Percentiles rank a stretch among this genome's conserved stretches.
phyloP scores from a whole-genome alignment of 2,329 filamentous ascomycete genomes.

The Zymoseptoria crescenta region DNA sequence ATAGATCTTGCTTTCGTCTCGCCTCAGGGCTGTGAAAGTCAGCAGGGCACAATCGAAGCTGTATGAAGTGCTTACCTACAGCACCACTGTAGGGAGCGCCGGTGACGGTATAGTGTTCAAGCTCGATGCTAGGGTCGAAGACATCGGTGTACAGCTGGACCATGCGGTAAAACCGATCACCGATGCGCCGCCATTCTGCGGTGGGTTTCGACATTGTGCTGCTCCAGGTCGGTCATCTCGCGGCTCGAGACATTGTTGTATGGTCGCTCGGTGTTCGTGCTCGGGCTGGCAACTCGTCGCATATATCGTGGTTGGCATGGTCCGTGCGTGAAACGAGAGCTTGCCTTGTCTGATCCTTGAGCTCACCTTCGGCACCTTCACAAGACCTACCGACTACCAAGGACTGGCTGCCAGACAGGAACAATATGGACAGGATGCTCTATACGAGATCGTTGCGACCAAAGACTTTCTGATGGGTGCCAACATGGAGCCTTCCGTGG shows the following conservation, averaged over 20 bases:
- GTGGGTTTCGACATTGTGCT: constrained; percentile 53
- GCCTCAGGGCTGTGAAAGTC: constrained; percentile 64
- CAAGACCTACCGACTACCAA: neutral
- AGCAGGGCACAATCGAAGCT: constrained; percentile 10
- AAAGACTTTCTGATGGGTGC: neutral
- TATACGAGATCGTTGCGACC: neutral
- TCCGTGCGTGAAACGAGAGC: neutral
- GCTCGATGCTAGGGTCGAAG: constrained; percentile 86
- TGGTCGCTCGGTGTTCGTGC: neutral
- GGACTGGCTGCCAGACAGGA: neutral
- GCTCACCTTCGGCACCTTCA: neutral
- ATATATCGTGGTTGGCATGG: neutral
- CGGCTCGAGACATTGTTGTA: neutral
- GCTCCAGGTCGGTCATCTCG: neutral
- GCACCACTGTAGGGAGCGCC: constrained; percentile 92
- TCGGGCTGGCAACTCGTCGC: constrained; percentile 3
- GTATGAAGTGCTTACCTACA: constrained; percentile 55
- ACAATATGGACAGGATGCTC: neutral
- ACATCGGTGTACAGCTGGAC: constrained; percentile 85
- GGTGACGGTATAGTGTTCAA: constrained; percentile 87
- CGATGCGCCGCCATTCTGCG: constrained; percentile 89
- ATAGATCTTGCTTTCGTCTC: constrained; percentile 77
- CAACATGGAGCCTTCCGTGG: constrained; percentile 13
- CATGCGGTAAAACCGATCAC: constrained; percentile 92
- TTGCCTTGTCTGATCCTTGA: neutral